A percentile compares a stretch with the other conserved stretches of the same genome.
Conservation (phyloP, 768 basidiomycete genomes). For the Pisolithus marmoratus region DNA sequence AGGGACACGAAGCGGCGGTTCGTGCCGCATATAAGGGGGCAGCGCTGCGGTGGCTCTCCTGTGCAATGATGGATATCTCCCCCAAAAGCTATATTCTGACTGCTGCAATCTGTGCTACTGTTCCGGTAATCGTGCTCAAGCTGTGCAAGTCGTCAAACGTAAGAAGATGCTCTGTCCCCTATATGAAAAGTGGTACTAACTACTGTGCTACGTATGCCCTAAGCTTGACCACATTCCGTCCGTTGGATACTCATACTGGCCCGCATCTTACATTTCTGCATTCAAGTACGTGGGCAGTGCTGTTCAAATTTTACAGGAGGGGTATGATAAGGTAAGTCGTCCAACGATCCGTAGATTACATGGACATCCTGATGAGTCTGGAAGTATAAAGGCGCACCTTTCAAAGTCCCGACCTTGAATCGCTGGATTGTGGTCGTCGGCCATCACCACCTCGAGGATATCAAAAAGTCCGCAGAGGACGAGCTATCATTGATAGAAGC, state of each 20-base stretch:
- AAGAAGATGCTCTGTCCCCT: neutral
- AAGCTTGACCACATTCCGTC: conserved; percentile 28
- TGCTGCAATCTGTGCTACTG: neutral
- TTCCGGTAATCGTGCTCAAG: neutral
- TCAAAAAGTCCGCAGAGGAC: conserved; percentile 34
- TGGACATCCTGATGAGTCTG: neutral
- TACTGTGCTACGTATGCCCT: too few species aligned
- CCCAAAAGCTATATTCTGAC: neutral
- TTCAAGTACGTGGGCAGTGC: conserved; percentile 13
- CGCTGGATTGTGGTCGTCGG: conserved; percentile 39
- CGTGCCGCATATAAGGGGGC: too few species aligned
- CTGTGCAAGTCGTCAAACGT: neutral
- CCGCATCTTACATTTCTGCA: conserved; percentile 22
- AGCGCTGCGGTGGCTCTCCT: too few species aligned
- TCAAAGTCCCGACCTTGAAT: conserved; percentile 23
- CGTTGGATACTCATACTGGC: conserved; percentile 17
- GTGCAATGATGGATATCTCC: too few species aligned
- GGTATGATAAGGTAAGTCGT: conserved; percentile 23
- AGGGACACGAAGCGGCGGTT: too few species aligned
- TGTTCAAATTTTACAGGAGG: conserved; percentile 22
- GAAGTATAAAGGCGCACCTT: conserved; percentile 24
- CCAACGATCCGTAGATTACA: neutral
- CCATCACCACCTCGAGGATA: conserved; percentile 32
- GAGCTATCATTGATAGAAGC: conserved; percentile 30
- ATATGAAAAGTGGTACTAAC: neutral